A percentile compares a stretch with the other conserved stretches of the same genome.
phyloP scores from a whole-genome alignment of 768 basidiomycete species.

The Pholiota microspora region DNA sequence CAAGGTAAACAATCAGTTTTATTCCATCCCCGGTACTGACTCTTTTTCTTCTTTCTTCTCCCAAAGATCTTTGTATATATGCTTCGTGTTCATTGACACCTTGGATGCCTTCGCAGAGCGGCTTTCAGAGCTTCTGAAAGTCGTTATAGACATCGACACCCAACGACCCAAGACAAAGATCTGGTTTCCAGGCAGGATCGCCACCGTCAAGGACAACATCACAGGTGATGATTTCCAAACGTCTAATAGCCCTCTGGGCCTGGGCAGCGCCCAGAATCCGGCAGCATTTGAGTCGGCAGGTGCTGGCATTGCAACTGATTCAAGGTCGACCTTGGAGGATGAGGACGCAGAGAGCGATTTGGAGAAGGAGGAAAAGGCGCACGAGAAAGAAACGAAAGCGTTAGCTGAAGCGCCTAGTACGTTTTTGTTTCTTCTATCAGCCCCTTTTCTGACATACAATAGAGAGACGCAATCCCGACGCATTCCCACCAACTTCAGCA shows the following conservation, averaged over 20 bases:
- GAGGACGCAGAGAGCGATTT: slow-evolving; percentile 6
- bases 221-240: slow-evolving; percentile 26
- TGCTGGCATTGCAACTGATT: slow-evolving; percentile 6
- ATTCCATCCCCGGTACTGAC: background rate
- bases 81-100: slow-evolving; percentile 44
- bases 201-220: slow-evolving; percentile 34
- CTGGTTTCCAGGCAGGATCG: slow-evolving; percentile 43
- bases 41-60: background rate
- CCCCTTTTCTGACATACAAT: background rate
- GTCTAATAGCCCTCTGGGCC: slow-evolving; percentile 27
- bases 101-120: slow-evolving; percentile 39
- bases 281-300: slow-evolving; percentile 25
- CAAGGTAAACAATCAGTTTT: slow-evolving; percentile 27
- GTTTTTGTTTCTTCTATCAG: background rate
- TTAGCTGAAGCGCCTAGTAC: slow-evolving; percentile 13
- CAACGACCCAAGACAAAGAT: slow-evolving; percentile 34
- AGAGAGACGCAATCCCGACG: slow-evolving; percentile 38
- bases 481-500: slow-evolving; percentile 35
- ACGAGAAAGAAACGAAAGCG: slow-evolving; percentile 10
- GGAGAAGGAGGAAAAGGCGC: slow-evolving; percentile 12
- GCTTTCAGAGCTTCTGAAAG: slow-evolving; percentile 28
- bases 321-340: slow-evolving; percentile 6
- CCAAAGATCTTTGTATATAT: slow-evolving; percentile 40
- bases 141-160: slow-evolving; percentile 31
- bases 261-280: slow-evolving; percentile 37